A percentile compares a stretch with the other conserved stretches of the same genome.
Conservation (phyloP, 257 asterid species). For the Capsicum baccatum region DNA sequence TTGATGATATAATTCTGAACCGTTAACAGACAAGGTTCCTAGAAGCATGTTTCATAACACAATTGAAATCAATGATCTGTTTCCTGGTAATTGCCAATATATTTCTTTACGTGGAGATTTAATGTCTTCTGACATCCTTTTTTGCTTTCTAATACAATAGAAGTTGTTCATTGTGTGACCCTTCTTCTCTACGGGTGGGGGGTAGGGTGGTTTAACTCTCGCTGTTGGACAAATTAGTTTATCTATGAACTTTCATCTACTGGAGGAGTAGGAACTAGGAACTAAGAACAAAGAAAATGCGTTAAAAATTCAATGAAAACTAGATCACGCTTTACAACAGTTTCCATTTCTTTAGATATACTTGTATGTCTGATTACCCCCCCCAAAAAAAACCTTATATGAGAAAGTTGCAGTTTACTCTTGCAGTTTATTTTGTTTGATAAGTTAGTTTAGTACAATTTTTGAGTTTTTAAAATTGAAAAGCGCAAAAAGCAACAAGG, state of each 20-base stretch:
- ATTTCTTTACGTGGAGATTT: constrained; percentile 4
- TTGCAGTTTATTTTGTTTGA: not conserved
- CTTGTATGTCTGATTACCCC: not conserved
- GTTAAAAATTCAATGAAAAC: not conserved
- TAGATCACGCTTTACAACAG: not conserved
- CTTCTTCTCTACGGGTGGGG: not conserved
- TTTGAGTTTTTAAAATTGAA: not conserved
- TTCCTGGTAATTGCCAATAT: not conserved
- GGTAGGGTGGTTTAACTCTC: not conserved
- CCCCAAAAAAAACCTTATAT: not conserved
- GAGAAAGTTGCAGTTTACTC: constrained; percentile 16
- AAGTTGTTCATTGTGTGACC: not conserved
- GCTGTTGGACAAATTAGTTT: not conserved
- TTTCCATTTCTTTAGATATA: not conserved
- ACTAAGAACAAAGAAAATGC: not conserved
- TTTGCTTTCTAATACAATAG: not conserved
- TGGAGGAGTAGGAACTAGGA: not conserved
- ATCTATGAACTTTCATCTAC: not conserved
- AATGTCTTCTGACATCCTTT: not conserved
- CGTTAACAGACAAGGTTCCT: not conserved
- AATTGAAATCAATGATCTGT: constrained; percentile 1
- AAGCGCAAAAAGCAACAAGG: not conserved
- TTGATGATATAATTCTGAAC: not conserved
- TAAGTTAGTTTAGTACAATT: not conserved
- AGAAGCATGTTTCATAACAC: constrained; percentile 5